Conservation (phyloP, 257 asterid species). For the Linderniella brevidens region DNA sequence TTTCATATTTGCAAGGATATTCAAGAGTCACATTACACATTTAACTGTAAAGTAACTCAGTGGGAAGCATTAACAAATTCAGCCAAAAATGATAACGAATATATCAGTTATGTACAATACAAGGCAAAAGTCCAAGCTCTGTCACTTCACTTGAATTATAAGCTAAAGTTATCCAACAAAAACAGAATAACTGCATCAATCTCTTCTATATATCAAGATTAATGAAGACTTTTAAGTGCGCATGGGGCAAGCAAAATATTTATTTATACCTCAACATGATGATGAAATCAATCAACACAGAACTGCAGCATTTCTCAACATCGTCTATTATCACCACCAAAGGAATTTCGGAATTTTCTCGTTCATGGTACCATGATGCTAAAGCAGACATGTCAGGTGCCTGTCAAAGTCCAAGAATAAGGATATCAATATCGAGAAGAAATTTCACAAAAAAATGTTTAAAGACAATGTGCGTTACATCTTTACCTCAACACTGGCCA, state of each 20-base stretch:
- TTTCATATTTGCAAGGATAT: conserved; percentile 5
- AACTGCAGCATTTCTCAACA: conserved; percentile 63
- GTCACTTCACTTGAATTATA: too few relatives aligned
- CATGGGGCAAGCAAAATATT: neutral
- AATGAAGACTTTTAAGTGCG: too few relatives aligned
- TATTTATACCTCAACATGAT: conserved; percentile 53
- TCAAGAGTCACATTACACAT: neutral
- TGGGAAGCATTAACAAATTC: too few relatives aligned
- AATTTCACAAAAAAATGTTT: conserved; percentile 6
- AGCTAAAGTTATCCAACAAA: too few relatives aligned
- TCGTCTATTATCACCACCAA: conserved; percentile 70
- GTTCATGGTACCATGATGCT: conserved; percentile 73
- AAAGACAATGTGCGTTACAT: conserved; percentile 1
- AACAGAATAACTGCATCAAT: too few relatives aligned
- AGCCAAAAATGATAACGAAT: too few relatives aligned
- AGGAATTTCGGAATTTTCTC: conserved; percentile 43
- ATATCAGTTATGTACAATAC: too few relatives aligned
- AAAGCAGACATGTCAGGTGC: conserved; percentile 73
- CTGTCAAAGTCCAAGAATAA: conserved; percentile 19
- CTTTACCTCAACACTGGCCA: conserved; percentile 48
- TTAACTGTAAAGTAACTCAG: neutral
- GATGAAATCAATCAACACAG: conserved; percentile 73
- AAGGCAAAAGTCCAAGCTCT: too few relatives aligned
- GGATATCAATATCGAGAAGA: conserved; percentile 8
- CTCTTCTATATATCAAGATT: too few relatives aligned